Base-by-base conservation (phyloP, 2,329 filamentous ascomycete species). In the Colletotrichum sp. region DNA sequence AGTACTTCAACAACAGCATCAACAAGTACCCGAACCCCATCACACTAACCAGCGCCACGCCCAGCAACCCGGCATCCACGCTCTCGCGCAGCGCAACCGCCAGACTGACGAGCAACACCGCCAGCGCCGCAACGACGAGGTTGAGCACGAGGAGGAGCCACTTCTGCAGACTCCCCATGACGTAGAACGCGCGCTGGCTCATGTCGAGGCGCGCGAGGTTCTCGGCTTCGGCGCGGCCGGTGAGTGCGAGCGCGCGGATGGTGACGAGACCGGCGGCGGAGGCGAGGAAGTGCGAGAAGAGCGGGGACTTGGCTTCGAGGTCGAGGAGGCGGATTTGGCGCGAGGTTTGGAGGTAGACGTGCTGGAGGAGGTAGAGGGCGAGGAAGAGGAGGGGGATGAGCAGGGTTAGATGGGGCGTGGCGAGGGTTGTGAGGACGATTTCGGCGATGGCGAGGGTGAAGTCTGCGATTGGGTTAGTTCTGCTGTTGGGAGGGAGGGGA, bases 131-230 rank as follows among this genome's bases (percentile, higher is more conserved):
- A 1, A 89, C 86, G 8, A 88, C 82, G 32, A 91, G 79, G 72
- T 90, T 87, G 3, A 91, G 80, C 0, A 90, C 87, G 0, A 92
- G 82, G 0, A 84, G 86, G 0, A 91, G 84, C 91, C 91, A 93
- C 36, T 88, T 85, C 79, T 93, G 91, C 9, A 91, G 86, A 36
- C 88, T 87, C 65, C 86, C 88, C 16, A 92, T 84, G 1, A 91
- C 84, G 78, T 93, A 93, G 71, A 89, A 91, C 0, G 91, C 90
- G 30, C 84, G 82, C 78, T 93, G 91, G 0, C 90, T 91, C 9
- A 81, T 82, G 77, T 92, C 89, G 2, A 93, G 82, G 0, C 91
- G 84, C 6, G 78, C 77, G n/a, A 87, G 81, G 72, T 90, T 91
- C 77, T 85, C 85, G 36, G 86, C 79, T 16, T 86, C 82, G 68